Base-by-base conservation (phyloP, 441 rosid species). In the Aquilaria agallochum region DNA sequence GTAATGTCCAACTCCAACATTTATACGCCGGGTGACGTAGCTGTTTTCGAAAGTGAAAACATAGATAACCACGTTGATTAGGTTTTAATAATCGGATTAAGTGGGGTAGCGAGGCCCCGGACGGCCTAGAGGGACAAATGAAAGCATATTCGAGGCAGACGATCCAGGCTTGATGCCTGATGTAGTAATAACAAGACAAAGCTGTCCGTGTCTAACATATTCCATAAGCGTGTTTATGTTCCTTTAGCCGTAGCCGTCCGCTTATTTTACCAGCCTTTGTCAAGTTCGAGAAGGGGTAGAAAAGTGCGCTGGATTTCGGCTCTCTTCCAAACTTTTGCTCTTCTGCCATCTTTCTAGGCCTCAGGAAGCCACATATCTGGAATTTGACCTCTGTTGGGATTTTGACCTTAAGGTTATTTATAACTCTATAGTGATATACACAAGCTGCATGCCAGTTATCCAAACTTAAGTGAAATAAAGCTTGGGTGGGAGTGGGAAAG, bases 91-190 rank as follows among this genome's bases (percentile, higher is more conserved):
- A 40, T 40, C 9, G 10, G 5, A 3, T 11, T 50, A 9, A 31
- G 11, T 60, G 46, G 4, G 27, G 27, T 20, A 20, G 14, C 58
- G 44, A 54, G 11, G 27, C 80, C 66, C 76, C 75, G 75, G 78
- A 9, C 2, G 56, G 53, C 15, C 53, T 50, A 59, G 42, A 40
- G 3, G 58, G 60, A 47, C 68, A 52, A 58, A 48, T 56, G 49
- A 8, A 5, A 2, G 33, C 9, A 32, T 1, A 20, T 20, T 20
- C 27, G 27, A 20, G 27, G 30, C 12, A 61, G 34, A 33, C 49
- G 27, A 34, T 58, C 20, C 31, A 53, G 27, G 11, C 5, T 32
- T 36, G 53, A 20, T 66, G 27, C 46, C 27, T 5, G 31, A 9
- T 0, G 51, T 8, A 0, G 3, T 12, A 30, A 49, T 20, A 45